Evolutionary conservation across 2,329 filamentous ascomycete species (phyloP).

Genomic region (Cylindrodendrum hubeiense): DNA sequence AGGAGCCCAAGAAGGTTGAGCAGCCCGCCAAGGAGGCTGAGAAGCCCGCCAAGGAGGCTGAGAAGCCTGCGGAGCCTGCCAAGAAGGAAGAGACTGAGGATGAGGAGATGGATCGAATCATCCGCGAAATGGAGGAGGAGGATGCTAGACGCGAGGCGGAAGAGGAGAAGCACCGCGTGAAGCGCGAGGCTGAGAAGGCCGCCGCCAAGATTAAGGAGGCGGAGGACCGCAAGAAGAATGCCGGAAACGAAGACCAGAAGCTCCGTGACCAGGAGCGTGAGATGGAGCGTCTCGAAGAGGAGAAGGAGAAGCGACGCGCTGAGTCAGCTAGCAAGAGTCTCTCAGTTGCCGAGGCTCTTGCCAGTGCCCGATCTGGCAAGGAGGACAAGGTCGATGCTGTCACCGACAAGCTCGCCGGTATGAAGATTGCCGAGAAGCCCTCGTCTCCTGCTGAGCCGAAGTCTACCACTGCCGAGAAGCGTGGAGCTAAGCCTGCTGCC

Average conservation of each 20-base stretch:
- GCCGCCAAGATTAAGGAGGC: slow-evolving; percentile 65
- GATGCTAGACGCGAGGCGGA: slow-evolving; percentile 64
- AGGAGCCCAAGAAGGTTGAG: slow-evolving; percentile 21
- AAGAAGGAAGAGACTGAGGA: slow-evolving; percentile 58
- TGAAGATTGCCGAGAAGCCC: slow-evolving; percentile 62
- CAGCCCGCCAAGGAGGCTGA: slow-evolving; percentile 27
- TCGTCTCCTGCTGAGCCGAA: slow-evolving; percentile 63
- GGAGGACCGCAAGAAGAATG: slow-evolving; percentile 55
- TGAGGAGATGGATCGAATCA: slow-evolving; percentile 70
- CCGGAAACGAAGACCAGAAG: slow-evolving; percentile 72
- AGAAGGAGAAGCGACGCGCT: slow-evolving; percentile 69
- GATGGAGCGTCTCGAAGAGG: slow-evolving; percentile 80
- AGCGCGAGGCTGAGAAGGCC: slow-evolving; percentile 59
- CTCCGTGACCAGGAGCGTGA: slow-evolving; percentile 80
- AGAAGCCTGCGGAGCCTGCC: slow-evolving; percentile 45
- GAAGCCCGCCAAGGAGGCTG: slow-evolving; percentile 42
- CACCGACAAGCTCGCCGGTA: slow-evolving; percentile 63
- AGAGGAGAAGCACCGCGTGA: slow-evolving; percentile 61
- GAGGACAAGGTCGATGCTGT: slow-evolving; percentile 54
- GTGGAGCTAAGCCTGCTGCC: slow-evolving; percentile 80
- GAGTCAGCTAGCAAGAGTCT: slow-evolving; percentile 63
- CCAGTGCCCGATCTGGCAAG: slow-evolving; percentile 55
- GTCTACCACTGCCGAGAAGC: slow-evolving; percentile 69
- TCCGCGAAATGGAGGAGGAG: slow-evolving; percentile 72
- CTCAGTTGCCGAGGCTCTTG: slow-evolving; percentile 65